These are phyloP conservation scores for Aureobasidium sp. DNA, from an alignment of 2,329 filamentous ascomycete genomes.

Conservation along the genomic window DNA sequence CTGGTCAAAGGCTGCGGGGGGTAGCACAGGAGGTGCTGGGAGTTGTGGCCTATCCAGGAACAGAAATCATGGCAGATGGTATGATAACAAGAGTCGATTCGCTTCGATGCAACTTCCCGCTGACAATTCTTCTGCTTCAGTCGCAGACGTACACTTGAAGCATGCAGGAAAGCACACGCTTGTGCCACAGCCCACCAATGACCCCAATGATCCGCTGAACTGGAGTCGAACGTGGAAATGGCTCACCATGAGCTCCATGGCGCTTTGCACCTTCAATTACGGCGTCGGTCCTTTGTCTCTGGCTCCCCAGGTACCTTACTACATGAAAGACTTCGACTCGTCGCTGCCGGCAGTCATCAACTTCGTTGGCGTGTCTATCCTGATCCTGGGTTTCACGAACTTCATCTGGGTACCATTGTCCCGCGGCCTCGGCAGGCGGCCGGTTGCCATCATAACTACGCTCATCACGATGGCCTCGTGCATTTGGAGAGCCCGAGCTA, in stretches of 20 bases:
- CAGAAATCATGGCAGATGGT: neutral
- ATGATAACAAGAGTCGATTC: neutral
- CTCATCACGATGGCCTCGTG: conserved; percentile 27
- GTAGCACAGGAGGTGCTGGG: neutral
- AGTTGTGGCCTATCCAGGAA: neutral
- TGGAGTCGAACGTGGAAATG: conserved; percentile 2
- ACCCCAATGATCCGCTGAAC: conserved; percentile 46
- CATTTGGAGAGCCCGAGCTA: conserved; percentile 37
- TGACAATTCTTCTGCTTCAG: neutral
- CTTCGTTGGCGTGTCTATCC: conserved; percentile 40
- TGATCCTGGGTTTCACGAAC: conserved; percentile 45
- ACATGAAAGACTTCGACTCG: conserved; percentile 38
- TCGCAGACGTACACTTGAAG: neutral
- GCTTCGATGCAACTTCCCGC: neutral
- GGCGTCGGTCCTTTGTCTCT: neutral
- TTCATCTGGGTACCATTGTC: conserved; percentile 28
- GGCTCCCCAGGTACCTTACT: conserved; percentile 6
- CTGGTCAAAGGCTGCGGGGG: too few relatives aligned
- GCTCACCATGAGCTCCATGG: neutral
- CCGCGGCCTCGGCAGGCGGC: conserved; percentile 41
- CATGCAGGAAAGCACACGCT: conserved; percentile 34
- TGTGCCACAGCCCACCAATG: conserved; percentile 40
- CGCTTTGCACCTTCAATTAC: conserved; percentile 26
- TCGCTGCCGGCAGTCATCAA: conserved; percentile 31
- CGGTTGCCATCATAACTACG: neutral